These are phyloP conservation scores for Hippophae rhamnoides DNA, from an alignment of 306 rosid genomes.

Conservation along the genomic window DNA sequence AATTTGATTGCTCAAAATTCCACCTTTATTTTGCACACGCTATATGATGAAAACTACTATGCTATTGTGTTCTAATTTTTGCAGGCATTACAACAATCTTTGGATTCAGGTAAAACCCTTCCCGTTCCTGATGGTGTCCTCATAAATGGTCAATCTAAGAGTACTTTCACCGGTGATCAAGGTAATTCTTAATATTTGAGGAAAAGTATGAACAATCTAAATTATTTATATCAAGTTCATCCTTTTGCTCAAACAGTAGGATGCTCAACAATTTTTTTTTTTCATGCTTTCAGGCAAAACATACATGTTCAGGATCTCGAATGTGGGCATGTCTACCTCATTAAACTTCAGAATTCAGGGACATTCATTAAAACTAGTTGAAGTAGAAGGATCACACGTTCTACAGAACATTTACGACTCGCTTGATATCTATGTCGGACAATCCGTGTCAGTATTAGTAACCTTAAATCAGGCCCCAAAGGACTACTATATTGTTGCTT, in stretches of 20 bases:
- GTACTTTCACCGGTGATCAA: conserved; percentile 59
- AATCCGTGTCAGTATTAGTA: conserved; percentile 68
- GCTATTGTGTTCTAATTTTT: conserved; percentile 5
- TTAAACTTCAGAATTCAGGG: conserved; percentile 83
- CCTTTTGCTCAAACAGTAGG: background rate
- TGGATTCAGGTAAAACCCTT: conserved; percentile 76
- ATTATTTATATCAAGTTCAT: background rate
- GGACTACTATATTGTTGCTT: conserved; percentile 78
- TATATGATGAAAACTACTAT: no score
- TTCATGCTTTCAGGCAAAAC: conserved; percentile 64
- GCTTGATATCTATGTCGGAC: conserved; percentile 91
- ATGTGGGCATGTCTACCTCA: conserved; percentile 76
- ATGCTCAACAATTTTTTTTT: conserved; percentile 1
- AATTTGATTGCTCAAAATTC: no score
- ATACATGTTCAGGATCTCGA: conserved; percentile 84
- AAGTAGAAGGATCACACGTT: conserved; percentile 89
- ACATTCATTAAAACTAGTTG: conserved; percentile 66
- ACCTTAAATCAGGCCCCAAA: conserved; percentile 70
- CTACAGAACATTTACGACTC: conserved; percentile 70
- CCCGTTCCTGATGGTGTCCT: conserved; percentile 72
- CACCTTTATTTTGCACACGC: no score
- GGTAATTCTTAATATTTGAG: conserved; percentile 32
- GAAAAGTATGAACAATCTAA: background rate
- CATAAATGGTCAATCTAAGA: conserved; percentile 62
- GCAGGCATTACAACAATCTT: conserved; percentile 54